Percentiles rank a stretch among this genome's conserved stretches.
phyloP scores from a whole-genome alignment of 768 basidiomycete species.

The Mycena alexandri region DNA sequence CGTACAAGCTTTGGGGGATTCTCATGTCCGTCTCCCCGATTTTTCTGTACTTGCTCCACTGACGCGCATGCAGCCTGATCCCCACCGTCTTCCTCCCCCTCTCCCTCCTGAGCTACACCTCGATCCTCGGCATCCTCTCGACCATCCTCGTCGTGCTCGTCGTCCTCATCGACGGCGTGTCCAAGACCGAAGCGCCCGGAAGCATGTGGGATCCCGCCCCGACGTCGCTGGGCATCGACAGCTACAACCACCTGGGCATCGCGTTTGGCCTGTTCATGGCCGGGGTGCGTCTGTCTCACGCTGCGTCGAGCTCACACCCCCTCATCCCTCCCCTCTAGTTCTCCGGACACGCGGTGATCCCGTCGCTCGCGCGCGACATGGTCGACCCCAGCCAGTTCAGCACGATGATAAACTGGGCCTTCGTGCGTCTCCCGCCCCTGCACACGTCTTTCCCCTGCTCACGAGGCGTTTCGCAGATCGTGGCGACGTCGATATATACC shows the following conservation, averaged over 20 bases:
- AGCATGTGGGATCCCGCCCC: slow-evolving; percentile 82
- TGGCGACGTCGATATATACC: slow-evolving; percentile 73
- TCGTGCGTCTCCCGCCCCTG: slow-evolving; percentile 61
- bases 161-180: slow-evolving; percentile 85
- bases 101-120: slow-evolving; percentile 88
- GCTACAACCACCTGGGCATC: slow-evolving; percentile 74
- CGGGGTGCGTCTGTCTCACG: slow-evolving; percentile 66
- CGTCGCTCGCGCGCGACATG: slow-evolving; percentile 94
- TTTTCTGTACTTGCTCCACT: not conserved
- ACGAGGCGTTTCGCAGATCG: slow-evolving; percentile 53
- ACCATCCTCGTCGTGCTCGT: slow-evolving; percentile 82
- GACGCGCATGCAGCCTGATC: slow-evolving; percentile 66
- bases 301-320: not conserved
- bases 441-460: not conserved
- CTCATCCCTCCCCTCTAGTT: slow-evolving; percentile 62
- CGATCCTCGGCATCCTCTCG: slow-evolving; percentile 86
- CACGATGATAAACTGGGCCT: slow-evolving; percentile 88
- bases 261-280: slow-evolving; percentile 94
- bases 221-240: slow-evolving; percentile 71
- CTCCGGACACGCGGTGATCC: slow-evolving; percentile 93
- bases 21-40: slow-evolving; percentile 62
- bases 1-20: slow-evolving; percentile 83
- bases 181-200: slow-evolving; percentile 80
- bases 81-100: slow-evolving; percentile 91
- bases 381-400: slow-evolving; percentile 83